Evolutionary conservation across 108 stramenopile genomes (phyloP).

Genomic region (Nitzschia inconspicua): DNA sequence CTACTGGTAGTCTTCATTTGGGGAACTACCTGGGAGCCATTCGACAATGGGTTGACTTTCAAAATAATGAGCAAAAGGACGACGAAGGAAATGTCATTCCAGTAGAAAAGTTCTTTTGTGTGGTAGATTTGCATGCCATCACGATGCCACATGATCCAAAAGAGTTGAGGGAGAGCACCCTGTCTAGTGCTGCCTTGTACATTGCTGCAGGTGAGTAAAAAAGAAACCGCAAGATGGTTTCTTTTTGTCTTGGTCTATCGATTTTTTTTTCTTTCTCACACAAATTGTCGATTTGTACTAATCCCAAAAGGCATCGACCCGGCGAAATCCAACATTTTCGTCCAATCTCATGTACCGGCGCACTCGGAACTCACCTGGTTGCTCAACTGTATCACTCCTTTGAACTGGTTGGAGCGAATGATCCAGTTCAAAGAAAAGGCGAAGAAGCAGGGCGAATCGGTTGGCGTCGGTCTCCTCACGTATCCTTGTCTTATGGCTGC

Average conservation of each 20-base stretch:
- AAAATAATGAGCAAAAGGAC: conserved; percentile 68
- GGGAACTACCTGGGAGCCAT: conserved; percentile 99
- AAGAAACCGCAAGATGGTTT: background rate
- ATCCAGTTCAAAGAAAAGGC: conserved; percentile 99
- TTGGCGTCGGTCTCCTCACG: conserved; percentile 91
- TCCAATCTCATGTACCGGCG: conserved; percentile 94
- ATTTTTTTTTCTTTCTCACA: background rate
- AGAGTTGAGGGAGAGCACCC: conserved; percentile 73
- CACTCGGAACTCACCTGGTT: conserved; percentile 98
- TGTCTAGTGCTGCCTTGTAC: conserved; percentile 85
- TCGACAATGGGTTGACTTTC: conserved; percentile 94
- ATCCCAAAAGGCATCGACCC: conserved; percentile 83
- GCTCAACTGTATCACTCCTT: conserved; percentile 94
- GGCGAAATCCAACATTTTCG: conserved; percentile 83
- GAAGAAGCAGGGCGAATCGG: conserved; percentile 85
- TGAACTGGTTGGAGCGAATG: conserved; percentile 99
- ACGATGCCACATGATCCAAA: conserved; percentile 96
- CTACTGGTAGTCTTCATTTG: conserved; percentile 95
- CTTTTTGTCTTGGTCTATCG: background rate
- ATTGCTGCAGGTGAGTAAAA: conserved; percentile 78
- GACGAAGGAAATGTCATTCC: conserved; percentile 45
- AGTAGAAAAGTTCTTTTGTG: conserved; percentile 95
- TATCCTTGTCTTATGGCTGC: conserved; percentile 99
- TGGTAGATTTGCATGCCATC: conserved; percentile 99
- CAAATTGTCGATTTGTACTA: background rate